Evolutionary conservation across 208 protist genomes (phyloP), one percentile per base, ranked within the genome.

Genomic region (Trypanosoma cruzi): DNA sequence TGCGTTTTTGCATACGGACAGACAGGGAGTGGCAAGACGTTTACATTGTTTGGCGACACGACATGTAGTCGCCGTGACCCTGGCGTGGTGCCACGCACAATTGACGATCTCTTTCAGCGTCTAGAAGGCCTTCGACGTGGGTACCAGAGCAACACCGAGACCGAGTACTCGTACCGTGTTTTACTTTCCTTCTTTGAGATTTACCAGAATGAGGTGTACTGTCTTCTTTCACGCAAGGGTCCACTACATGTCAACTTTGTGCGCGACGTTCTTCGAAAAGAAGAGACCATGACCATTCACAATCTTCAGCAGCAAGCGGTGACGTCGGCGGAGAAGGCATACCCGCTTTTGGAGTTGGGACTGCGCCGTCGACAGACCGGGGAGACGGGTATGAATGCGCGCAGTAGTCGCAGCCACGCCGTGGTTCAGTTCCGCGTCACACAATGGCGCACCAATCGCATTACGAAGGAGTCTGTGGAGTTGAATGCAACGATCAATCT

Each of bases 321-420:
- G 28, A 48, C 34, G 26, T 77, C 64, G 57, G 79, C 85, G n/a
- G 82, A 79, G 8, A 85, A 89, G 26, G 71, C 85, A 50, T 86
- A 88, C 75, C 48, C 57, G 34, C 84, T 96, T 53, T 84, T 99
- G 32, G 89, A 93, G 49, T 70, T 82, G 61, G 97, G 97, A n/a
- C 85, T 82, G 29, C 64, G 79, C 16, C 64, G 85, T 24, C 85
- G 96, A 44, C 91, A 84, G 73, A 88, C 86, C 22, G 96, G 90
- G 18, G 81, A 80, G 58, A 99, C 97, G 2, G 86, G 94, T 16
- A 97, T 98, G 69, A 99, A 99, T 82, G 90, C 93, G 44, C 84
- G 80, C 22, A 98, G 93, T 71, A 96, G 84, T 26, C 83, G 98
- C 28, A 98, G 97, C 1, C 98, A 99, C 85, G 97, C 97, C 18